Base-by-base conservation (phyloP, 306 rosid species). In the Ormosia semicastrata region DNA sequence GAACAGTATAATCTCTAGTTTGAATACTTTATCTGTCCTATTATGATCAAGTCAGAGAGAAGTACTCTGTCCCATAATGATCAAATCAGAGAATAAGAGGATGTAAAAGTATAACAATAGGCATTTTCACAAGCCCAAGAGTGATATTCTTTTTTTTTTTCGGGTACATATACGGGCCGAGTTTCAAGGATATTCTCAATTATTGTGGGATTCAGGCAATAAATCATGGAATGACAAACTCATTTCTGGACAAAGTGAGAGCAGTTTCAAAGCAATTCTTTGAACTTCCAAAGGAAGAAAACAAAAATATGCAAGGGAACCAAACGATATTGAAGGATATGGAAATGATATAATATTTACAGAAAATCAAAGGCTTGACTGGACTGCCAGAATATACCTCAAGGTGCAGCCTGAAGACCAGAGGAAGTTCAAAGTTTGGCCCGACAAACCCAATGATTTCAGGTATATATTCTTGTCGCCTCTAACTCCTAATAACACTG, bases 321-420 rank as follows among this genome's bases (percentile, higher is more conserved):
- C 50, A 57, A 69, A 73, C 12, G 57, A 18, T 0, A 2, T 79
- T 8, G 90, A 94, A 88, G 98, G 98, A 8, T 93, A 87, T 81
- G 92, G 93, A 57, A 86, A 71, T 15, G 91, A 89, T 78, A 18
- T 39, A 13, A 78, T 87, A 24, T 76, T 74, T 40, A 79, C 87
- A 10, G 65, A 85, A 30, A 43, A 86, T 1, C 93, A 91, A 85
- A 88, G 59, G 37, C 91, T 94, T 44, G 97, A 94, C 29, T 94
- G 98, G 95, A 85, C 73, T n/a, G 94, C 90, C 56, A 85, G 95
- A 46, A 12, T 94, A 50, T 89, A 82, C 81, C 84, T 92, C 7
- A 39, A 18, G 1, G 87, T 92, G 5, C 67, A 76, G 12, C 98
- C 98, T 39, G 66, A 88, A 77, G 85, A 87, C 68, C 76, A 84